phyloP scores from a whole-genome alignment of 208 protist genomes.

The Spongospora subterranea region DNA sequence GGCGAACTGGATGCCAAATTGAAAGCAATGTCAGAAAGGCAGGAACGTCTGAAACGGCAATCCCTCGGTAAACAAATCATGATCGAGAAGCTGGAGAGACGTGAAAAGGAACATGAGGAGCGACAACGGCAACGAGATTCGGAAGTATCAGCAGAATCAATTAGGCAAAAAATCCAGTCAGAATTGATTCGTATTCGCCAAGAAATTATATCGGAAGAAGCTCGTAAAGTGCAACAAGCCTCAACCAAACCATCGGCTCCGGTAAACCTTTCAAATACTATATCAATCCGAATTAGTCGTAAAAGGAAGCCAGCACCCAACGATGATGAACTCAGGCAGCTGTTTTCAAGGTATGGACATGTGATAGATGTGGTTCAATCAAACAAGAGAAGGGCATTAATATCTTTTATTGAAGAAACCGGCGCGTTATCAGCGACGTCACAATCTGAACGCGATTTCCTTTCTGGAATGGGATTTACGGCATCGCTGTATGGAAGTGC shows the following conservation, averaged over 20 bases:
- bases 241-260: not conserved
- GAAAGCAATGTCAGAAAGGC: not conserved
- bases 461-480: not conserved
- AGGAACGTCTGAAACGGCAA: not conserved
- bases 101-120: not conserved
- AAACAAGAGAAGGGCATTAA: not conserved
- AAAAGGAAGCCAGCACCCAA: constrained; percentile 25
- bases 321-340: not conserved
- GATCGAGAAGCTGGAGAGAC: constrained; percentile 17
- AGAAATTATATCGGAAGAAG: not conserved
- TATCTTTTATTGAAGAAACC: constrained; percentile 25
- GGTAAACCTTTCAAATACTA: not conserved
- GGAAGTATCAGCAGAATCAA: not conserved
- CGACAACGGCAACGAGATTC: not conserved
- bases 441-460: constrained; percentile 3
- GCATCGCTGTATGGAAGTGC: not conserved
- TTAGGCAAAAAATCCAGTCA: constrained; percentile 21
- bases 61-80: not conserved
- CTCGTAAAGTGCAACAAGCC: not conserved
- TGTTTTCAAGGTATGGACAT: constrained; percentile 32
- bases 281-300: constrained; percentile 2
- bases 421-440: not conserved
- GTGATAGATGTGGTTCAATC: constrained; percentile 29
- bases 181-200: not conserved
- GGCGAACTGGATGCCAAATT: constrained; percentile 38